Conservation (phyloP, 2,329 filamentous ascomycete species). For the Paracorniculantispora psalliotae region DNA sequence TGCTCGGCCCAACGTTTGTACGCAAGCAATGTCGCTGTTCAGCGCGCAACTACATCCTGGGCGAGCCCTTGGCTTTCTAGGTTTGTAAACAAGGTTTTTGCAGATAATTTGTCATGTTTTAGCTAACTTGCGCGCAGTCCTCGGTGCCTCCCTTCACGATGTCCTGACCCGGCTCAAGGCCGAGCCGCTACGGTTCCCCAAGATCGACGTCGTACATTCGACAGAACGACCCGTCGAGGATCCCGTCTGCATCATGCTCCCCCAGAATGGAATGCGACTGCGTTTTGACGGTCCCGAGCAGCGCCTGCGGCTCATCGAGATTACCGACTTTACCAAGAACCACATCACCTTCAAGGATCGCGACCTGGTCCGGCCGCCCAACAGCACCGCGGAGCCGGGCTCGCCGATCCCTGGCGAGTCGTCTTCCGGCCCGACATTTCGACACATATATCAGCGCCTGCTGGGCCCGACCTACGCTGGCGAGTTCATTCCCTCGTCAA, state of each 20-base stretch:
- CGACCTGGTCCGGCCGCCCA: conserved; percentile 66
- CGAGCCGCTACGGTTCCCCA: conserved; percentile 75
- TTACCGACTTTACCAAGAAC: conserved; percentile 83
- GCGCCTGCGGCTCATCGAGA: conserved; percentile 82
- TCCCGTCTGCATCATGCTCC: conserved; percentile 70
- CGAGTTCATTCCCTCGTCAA: conserved; percentile 71
- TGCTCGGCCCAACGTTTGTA: not conserved
- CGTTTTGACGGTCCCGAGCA: conserved; percentile 94
- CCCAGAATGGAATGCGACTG: conserved; percentile 80
- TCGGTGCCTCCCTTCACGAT: conserved; percentile 89
- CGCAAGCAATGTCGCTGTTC: conserved; percentile 44
- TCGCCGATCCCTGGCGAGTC: conserved; percentile 30
- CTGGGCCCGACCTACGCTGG: conserved; percentile 91
- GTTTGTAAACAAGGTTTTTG: conserved; percentile 21
- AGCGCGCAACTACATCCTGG: conserved; percentile 62
- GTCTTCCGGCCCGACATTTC: conserved; percentile 65
- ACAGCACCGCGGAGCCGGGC: conserved; percentile 27
- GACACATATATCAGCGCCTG: conserved; percentile 87
- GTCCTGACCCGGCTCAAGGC: conserved; percentile 82
- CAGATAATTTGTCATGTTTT: not conserved
- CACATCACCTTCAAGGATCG: conserved; percentile 74
- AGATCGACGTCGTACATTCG: conserved; percentile 78
- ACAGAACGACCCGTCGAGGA: conserved; percentile 67
- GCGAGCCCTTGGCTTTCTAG: conserved; percentile 58
- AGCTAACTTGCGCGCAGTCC: conserved; percentile 47